Evolutionary conservation across 805 yeast species (phyloP).

Genomic region (Barnettozyma siamensis): DNA sequence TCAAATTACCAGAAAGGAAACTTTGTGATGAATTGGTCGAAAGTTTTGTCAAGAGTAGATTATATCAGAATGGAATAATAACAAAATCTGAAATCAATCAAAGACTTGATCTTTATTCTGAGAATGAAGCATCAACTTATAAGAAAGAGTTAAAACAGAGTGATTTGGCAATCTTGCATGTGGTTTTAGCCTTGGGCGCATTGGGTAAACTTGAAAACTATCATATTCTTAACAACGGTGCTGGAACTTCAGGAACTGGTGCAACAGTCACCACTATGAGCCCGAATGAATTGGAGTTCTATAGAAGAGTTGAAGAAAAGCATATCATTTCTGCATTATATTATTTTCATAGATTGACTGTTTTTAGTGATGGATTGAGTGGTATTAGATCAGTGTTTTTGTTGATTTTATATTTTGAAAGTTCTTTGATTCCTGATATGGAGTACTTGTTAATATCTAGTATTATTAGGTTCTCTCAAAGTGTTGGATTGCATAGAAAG

Average conservation of each 20-base stretch:
- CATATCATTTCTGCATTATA: constrained; percentile 30
- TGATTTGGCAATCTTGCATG: constrained; percentile 3
- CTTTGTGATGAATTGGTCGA: constrained; percentile 1
- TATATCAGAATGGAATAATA: background rate
- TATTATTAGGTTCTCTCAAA: constrained; percentile 46
- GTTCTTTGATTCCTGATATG: constrained; percentile 32
- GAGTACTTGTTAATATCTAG: constrained; percentile 35
- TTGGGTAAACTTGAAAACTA: constrained; percentile 1
- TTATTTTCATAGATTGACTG: constrained; percentile 43
- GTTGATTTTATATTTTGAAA: constrained; percentile 31
- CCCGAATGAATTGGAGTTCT: constrained; percentile 1
- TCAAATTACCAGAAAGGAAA: constrained; percentile 2
- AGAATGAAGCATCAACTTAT: background rate
- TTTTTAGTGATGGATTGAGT: constrained; percentile 41
- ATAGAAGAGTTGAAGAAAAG: constrained; percentile 1
- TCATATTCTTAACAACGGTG: background rate
- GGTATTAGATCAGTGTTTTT: constrained; percentile 46
- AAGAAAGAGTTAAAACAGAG: constrained; percentile 3
- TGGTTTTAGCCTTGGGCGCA: constrained; percentile 2
- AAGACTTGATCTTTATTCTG: constrained; percentile 1
- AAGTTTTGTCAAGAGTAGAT: background rate
- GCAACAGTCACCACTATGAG: too few species aligned
- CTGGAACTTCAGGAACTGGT: background rate
- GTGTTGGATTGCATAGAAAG: constrained; percentile 45
- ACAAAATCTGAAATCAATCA: constrained; percentile 1